Evolutionary conservation across 2,329 filamentous ascomycete genomes (phyloP).

Genomic region (Penicillium sp.): DNA sequence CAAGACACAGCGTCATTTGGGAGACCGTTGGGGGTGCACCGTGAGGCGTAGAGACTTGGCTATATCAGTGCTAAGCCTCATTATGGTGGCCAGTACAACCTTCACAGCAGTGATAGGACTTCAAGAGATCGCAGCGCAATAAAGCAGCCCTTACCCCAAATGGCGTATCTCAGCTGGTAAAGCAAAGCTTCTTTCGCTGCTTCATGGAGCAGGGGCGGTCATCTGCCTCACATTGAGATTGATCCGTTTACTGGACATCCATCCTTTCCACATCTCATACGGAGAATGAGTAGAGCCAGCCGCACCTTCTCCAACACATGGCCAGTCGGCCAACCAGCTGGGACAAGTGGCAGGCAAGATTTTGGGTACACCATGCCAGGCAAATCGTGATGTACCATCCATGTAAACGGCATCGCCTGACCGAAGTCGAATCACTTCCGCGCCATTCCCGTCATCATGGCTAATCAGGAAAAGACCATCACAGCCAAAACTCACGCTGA

Average conservation of each 20-base stretch:
- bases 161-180: not conserved
- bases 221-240: conserved; percentile 95
- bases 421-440: conserved; percentile 64
- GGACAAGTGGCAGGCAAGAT: conserved; percentile 81
- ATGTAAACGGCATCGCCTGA: conserved; percentile 93
- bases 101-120: not conserved
- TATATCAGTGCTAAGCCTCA: not conserved
- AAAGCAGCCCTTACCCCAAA: not conserved
- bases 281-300: conserved; percentile 32
- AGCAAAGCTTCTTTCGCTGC: not conserved
- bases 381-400: conserved; percentile 77
- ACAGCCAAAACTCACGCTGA: conserved; percentile 87
- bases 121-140: not conserved
- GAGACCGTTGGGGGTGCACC: not conserved
- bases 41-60: not conserved
- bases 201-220: conserved; percentile 51
- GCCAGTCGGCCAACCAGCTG: conserved; percentile 73
- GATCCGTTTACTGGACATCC: conserved; percentile 85
- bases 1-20: not conserved
- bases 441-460: conserved; percentile 55
- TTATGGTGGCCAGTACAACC: not conserved
- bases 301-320: conserved; percentile 52
- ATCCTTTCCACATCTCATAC: conserved; percentile 75
- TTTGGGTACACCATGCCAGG: conserved; percentile 95
- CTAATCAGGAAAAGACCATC: conserved; percentile 87